Base-by-base conservation (phyloP, 176 grass and related monocot genomes). In the Carex littledalei region DNA sequence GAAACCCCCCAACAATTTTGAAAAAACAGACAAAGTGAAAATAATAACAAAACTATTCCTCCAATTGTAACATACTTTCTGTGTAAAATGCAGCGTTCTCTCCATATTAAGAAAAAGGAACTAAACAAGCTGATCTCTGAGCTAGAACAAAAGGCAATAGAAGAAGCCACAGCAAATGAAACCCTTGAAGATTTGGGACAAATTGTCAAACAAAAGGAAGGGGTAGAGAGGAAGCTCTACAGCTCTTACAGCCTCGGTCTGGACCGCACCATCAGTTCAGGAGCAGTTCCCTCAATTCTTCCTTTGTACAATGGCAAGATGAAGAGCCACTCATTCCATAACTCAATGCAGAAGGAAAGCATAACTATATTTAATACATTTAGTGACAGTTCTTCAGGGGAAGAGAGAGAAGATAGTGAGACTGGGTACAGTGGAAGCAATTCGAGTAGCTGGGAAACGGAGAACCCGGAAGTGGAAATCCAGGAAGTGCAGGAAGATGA, bases 241-340 rank as follows among this genome's bases (percentile, higher is more conserved):
- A 82, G 78, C 22, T 93, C 91, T 31, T 98, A 94, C 84, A 91
- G 95, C 79, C 72, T 98, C 8, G 89, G 92, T 34, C 86, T 79
- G 14, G 95, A 94, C 45, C 56, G 21, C 8, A 63, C 32, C 8
- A 45, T 85, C 9, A 37, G 72, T 54, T 59, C 90, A 75, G 78
- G 70, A 50, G 76, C 13, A 14, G 78, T 82, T 61, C 17, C 10
- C 6, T 85, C 92, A 34, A 84, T 91, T 70, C 90, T 98, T 85
- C 91, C 95, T 24, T 55, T 91, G 17, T 89, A 93, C 76, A 86
- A 84, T 86, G 84, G 52, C 6, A 90, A 86, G 73, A 69, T 80
- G 63, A 97, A 87, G 86, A 93, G 89, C 52, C 91, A 98, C 54
- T 98, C 93, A 24, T 95, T 93, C 61, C 91, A 87, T 57, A 86